Base-by-base conservation (phyloP, 768 basidiomycete species). In the Crassisporium funariophilum region DNA sequence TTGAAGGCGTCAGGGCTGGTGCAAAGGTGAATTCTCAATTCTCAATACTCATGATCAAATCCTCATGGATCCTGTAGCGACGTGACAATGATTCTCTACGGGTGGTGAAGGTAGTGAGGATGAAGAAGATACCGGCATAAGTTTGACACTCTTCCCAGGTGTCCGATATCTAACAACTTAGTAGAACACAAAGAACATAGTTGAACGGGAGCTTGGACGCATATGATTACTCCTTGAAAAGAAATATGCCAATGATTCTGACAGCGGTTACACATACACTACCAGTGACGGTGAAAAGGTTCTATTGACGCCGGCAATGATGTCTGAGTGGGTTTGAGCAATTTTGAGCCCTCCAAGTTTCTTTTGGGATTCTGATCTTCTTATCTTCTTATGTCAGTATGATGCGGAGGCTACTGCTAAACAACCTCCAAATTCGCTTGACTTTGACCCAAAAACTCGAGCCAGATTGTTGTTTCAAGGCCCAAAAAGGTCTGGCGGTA, bases 1-100 rank as follows among this genome's bases (percentile, higher is more conserved):
- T 53, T 33, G 41, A 37, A 2, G 51, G 47, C 36, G 48, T 55
- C 8, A 48, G 51, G 45, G 33, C 19, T n/a, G 49, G 33, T 7
- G 10, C 13, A 13, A 50, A 50, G 49, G 49, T 50, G 29, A 15
- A 5, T 12, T 17, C 17, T 39, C 45, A 21, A 13, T 16, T 39
- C n/a, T 46, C 35, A 22, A 21, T 39, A 39, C 13, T 29, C 27
- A 21, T 37, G 4, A 6, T 37, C 2, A 6, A 21, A 21, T 16
- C 35, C 35, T 37, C 35, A 37, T 37, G 35, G 35, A 37, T 37
- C 35, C 27, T 37, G 11, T 37, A 37, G 35, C 5, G 35, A 37
- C 35, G 35, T 37, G 35, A 37, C 5, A 16, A 37, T 2, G 35
- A 37, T 16, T 10, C 35, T 37, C 35, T 6, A 37, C 20, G 35